Base-by-base conservation (phyloP, 495 filamentous ascomycete species). In the Xylaria acuta region DNA sequence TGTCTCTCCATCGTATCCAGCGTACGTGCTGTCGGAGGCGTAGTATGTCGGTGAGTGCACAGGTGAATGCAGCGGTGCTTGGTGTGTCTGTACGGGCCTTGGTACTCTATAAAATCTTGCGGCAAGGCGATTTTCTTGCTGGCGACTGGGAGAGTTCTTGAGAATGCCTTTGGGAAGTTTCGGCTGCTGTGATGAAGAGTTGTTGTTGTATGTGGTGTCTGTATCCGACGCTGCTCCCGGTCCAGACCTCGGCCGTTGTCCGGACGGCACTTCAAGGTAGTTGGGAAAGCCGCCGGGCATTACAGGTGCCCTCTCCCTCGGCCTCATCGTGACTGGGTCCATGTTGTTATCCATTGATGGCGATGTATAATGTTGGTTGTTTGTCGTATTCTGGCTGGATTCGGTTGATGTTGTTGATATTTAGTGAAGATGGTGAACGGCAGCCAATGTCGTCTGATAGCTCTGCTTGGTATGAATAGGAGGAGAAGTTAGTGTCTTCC, bases 211-310 rank as follows among this genome's bases (percentile, higher is more conserved):
- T 59, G 63, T 60, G 38, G 49, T 71, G 54, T 72, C 62, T 67
- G 67, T 72, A 56, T 70, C 71, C 71, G 74, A 66, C 22, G 30
- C 32, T 38, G 41, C 16, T 56, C 74, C 54, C 20, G 74, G 77
- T 63, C 76, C 73, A 25, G 77, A 78, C 30, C 30, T 40, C 43
- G 75, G 69, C 69, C 76, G 71, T 16, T 62, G 71, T 32, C 45
- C 43, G 14, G 71, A 14, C 7, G 77, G 69, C 27, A 63, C 73
- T 45, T 79, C 76, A 67, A 64, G 59, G 43, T 68, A 72, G 16
- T 49, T 54, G 56, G 77, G 77, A 69, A 78, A 79, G 43, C 73
- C 76, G 16, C 77, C 77, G 49, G 77, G 77, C 73, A 79, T 76
- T 11, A 65, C 43, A 22, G 75, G 77, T 30, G 63, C 34, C 45